Evolutionary conservation across 805 yeast genomes (phyloP).

Genomic region (Danielia reshetovae): DNA sequence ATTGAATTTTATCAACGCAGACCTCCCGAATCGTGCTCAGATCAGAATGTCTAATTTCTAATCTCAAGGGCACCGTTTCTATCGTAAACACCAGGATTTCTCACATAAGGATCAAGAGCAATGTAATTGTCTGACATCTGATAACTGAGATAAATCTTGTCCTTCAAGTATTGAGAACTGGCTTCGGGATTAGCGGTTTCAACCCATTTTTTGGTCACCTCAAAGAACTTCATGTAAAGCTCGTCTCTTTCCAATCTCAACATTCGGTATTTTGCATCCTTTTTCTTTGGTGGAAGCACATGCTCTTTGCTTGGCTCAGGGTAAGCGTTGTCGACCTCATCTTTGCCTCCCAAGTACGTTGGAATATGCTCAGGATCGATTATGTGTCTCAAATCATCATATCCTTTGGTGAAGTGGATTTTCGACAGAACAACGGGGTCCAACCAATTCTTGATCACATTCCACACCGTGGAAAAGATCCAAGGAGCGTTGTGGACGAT

Average conservation of each 20-base stretch:
- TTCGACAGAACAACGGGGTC: conserved; percentile 96
- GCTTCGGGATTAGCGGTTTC: conserved; percentile 52
- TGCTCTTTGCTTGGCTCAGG: conserved; percentile 61
- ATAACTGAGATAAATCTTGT: conserved; percentile 50
- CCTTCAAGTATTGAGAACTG: conserved; percentile 46
- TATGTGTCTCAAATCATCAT: conserved; percentile 61
- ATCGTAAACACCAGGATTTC: conserved; percentile 78
- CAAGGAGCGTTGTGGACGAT: conserved; percentile 94
- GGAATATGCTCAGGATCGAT: conserved; percentile 63
- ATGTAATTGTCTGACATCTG: conserved; percentile 61
- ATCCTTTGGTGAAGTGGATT: conserved; percentile 73
- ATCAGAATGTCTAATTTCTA: conserved; percentile 6
- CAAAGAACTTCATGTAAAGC: conserved; percentile 51
- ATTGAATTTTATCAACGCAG: no score
- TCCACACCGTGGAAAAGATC: conserved; percentile 95
- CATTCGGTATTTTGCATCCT: conserved; percentile 38
- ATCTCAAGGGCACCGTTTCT: conserved; percentile 53
- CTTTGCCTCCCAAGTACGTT: conserved; percentile 70
- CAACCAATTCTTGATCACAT: conserved; percentile 85
- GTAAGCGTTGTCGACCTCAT: conserved; percentile 55
- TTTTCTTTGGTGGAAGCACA: conserved; percentile 16
- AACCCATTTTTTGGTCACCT: conserved; percentile 75
- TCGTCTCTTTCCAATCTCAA: conserved; percentile 51
- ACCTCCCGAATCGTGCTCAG: no score
- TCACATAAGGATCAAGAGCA: conserved; percentile 71